Conservation (phyloP, 495 filamentous ascomycete species). For the Penicillium parvum region DNA sequence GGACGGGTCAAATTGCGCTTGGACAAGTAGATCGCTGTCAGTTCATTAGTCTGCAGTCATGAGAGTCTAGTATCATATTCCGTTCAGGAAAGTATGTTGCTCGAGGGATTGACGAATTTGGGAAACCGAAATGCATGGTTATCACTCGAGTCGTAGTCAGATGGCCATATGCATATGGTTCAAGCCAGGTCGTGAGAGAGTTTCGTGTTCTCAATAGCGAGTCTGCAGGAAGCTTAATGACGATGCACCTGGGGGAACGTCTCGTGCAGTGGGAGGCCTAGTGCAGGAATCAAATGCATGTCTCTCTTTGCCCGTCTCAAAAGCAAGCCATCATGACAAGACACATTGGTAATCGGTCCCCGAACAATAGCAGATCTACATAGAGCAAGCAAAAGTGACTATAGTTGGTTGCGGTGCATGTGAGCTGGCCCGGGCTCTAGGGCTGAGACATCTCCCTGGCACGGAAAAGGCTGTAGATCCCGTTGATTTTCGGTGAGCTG, state of each 20-base stretch:
- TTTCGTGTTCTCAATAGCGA: too few species aligned
- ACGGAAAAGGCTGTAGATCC: constrained; percentile 3
- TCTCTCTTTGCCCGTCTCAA: neutral
- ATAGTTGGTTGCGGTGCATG: constrained; percentile 4
- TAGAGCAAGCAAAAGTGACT: constrained; percentile 8
- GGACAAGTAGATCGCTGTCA: constrained; percentile 6
- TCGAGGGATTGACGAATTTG: constrained; percentile 8
- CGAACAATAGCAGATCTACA: neutral
- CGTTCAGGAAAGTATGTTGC: too few species aligned
- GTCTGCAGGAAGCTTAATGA: too few species aligned
- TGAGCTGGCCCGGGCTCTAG: constrained; percentile 1
- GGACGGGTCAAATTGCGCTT: neutral
- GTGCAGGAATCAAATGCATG: neutral
- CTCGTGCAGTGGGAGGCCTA: neutral
- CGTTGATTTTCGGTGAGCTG: neutral
- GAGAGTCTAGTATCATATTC: constrained; percentile 4
- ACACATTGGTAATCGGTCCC: constrained; percentile 2
- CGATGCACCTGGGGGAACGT: too few species aligned
- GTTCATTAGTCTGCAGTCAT: neutral
- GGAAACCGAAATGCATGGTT: neutral
- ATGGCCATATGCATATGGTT: constrained; percentile 13
- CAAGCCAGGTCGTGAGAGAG: neutral
- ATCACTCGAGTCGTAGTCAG: constrained; percentile 3
- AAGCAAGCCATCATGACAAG: neutral
- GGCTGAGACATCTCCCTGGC: constrained; percentile 6